Percentiles rank a stretch among this genome's conserved stretches.
These are phyloP conservation scores for Lichtheimia hyalospora DNA, from an alignment of 371 early-diverging fungal species.

Conservation along the genomic window DNA sequence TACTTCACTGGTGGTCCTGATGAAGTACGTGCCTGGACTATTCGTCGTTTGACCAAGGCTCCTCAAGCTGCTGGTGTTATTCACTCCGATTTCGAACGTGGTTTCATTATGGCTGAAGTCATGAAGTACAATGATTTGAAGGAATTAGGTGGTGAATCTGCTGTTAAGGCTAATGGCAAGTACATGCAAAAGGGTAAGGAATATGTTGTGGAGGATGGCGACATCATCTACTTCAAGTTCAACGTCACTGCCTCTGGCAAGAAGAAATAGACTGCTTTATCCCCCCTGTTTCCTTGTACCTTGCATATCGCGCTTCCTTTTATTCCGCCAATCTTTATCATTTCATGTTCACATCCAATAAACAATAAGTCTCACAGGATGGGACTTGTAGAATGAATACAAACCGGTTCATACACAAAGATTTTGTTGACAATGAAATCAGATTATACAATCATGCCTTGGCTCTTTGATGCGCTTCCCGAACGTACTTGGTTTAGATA, in stretches of 20 bases:
- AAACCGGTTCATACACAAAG: too few species aligned
- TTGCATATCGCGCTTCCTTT: not conserved
- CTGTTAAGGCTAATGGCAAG: conserved; percentile 95
- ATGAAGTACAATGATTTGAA: conserved; percentile 87
- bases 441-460: too few species aligned
- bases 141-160: conserved; percentile 78
- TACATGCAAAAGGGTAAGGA: conserved; percentile 92
- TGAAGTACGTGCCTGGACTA: conserved; percentile 97
- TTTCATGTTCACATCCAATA: not conserved
- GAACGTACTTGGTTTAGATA: too few species aligned
- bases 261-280: conserved; percentile 18
- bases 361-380: conserved; percentile 9
- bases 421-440: too few species aligned
- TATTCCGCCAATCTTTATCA: not conserved
- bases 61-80: conserved; percentile 96
- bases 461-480: too few species aligned
- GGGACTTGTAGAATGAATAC: not conserved
- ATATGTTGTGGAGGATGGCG: conserved; percentile 94
- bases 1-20: conserved; percentile 97
- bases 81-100: conserved; percentile 92
- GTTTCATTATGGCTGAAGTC: conserved; percentile 99
- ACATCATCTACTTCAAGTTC: conserved; percentile 77
- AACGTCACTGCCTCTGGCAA: conserved; percentile 42
- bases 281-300: not conserved
- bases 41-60: conserved; percentile 89